Evolutionary conservation across 2,329 filamentous ascomycete species (phyloP).

Genomic region (Zymoseptoria crescenta): DNA sequence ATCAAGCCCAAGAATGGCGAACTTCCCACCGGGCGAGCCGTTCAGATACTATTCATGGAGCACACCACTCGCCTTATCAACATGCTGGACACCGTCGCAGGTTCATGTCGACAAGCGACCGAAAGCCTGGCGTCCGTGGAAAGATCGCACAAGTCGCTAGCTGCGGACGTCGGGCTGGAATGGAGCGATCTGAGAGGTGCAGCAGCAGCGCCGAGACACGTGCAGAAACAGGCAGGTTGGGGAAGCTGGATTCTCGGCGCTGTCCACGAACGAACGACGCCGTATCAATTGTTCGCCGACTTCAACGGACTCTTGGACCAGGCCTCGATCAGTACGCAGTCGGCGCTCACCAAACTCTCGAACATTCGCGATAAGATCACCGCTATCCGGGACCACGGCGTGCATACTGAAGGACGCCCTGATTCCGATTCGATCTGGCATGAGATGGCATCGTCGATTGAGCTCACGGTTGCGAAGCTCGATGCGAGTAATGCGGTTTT

Average conservation of each 20-base stretch:
- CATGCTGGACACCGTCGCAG: neutral
- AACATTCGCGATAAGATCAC: neutral
- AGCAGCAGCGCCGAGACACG: neutral
- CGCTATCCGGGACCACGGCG: neutral
- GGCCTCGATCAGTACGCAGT: neutral
- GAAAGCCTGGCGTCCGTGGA: neutral
- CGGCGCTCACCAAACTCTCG: neutral
- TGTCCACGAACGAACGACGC: neutral
- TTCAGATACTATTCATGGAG: neutral
- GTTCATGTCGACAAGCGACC: neutral
- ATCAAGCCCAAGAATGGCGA: neutral
- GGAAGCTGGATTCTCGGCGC: neutral
- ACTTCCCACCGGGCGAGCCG: neutral
- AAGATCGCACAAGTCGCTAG: neutral
- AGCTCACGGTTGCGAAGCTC: neutral
- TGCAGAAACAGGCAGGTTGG: neutral
- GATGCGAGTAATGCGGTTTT: neutral
- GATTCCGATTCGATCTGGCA: neutral
- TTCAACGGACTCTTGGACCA: neutral
- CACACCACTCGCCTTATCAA: neutral
- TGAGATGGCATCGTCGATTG: neutral
- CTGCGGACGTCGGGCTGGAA: neutral
- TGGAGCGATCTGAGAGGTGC: neutral
- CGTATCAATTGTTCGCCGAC: neutral
- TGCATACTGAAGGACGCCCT: neutral